Conservation (phyloP, 305 asterid species). For the Petunia hybrid region DNA sequence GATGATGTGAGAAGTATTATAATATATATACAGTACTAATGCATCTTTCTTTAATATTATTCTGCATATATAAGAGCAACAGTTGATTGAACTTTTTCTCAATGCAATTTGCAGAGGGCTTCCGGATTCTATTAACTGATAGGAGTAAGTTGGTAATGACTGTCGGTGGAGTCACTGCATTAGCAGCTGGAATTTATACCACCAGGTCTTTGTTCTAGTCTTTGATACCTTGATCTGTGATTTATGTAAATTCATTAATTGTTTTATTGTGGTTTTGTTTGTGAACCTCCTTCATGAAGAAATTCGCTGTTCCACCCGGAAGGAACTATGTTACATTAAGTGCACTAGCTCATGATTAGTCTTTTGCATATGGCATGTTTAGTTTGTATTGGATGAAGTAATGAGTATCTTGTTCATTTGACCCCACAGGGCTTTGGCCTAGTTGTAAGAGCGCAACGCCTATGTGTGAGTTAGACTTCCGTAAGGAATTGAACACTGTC, state of each 20-base stretch:
- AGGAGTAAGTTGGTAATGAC: constrained; percentile 87
- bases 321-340: background rate
- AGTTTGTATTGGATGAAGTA: too few species aligned
- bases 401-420: too few species aligned
- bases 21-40: background rate
- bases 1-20: background rate
- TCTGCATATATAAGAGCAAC: background rate
- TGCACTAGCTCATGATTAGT: background rate
- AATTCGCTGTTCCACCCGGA: too few species aligned
- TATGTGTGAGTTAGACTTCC: too few species aligned
- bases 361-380: background rate
- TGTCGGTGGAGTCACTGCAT: constrained; percentile 95
- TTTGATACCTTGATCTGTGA: background rate
- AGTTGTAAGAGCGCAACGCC: too few species aligned
- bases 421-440: too few species aligned
- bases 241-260: too few species aligned
- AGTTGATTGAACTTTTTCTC: constrained; percentile 28
- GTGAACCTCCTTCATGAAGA: too few species aligned
- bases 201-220: constrained; percentile 68
- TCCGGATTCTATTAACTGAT: constrained; percentile 79
- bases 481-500: too few species aligned
- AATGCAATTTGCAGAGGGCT: constrained; percentile 67
- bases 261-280: too few species aligned
- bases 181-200: constrained; percentile 98
- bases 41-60: background rate